Evolutionary conservation across 2,329 filamentous ascomycete genomes (phyloP), one percentile per base, ranked within the genome.

Genomic region (Exophiala oligosperma): DNA sequence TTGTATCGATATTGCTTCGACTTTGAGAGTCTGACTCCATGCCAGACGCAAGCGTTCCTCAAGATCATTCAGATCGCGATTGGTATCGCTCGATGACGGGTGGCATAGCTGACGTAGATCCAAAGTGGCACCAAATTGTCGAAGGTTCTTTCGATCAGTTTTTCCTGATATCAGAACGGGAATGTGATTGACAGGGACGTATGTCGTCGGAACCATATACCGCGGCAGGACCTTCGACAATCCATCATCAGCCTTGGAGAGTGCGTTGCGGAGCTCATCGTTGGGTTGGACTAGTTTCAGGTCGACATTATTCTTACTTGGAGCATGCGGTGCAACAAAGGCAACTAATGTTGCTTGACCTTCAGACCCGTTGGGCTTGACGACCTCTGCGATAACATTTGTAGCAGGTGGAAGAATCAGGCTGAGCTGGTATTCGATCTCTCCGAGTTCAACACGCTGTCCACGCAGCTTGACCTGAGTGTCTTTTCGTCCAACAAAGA

Each of bases 301-400:
- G 23, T 56, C 48, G n/a, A 41, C 23, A 12, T 40, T 37, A 43
- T 28, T 49, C 43, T 32, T 50, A 12, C 24, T 48, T 44, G 28
- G 32, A 17, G 55, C 49, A 35, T 52, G 50, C 14, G 44, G 47
- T 11, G 49, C 54, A 46, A 77, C 67, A 56, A 81, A 80, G 1
- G 77, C 77, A 3, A 81, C 76, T 12, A 84, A 68, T 1, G 74
- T 77, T 24, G 77, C 74, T 41, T 78, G 74, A 1, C 71, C 73
- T 12, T 69, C 67, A 17, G 66, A 61, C 8, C 74, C 74, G 21
- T 71, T 72, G n/a, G 77, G 77, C 55, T 74, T 76, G 61, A 81
- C 77, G 32, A 81, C 77, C 57, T 83, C 81, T 4, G 78, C 77
- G 0, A 74, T 77, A 1, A 81, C 76, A 48, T 74, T 76, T 26